phyloP scores from a whole-genome alignment of 331 rosid species.

The Pyrus hybrid region DNA sequence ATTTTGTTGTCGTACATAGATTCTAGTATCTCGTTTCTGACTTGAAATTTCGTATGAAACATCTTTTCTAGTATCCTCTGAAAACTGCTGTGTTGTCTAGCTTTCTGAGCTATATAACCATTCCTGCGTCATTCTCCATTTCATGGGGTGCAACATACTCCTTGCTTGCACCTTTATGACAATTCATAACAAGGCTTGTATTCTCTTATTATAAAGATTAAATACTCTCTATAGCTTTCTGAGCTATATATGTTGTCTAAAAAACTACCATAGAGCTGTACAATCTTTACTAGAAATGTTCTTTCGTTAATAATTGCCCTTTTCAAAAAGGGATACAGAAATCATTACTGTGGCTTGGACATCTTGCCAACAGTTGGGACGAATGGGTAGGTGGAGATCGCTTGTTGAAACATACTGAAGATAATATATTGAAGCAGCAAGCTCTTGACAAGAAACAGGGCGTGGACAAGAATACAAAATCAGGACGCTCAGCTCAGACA shows the following conservation, averaged over 20 bases:
- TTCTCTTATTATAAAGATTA: not conserved
- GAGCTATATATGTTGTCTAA: not conserved
- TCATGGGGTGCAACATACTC: not conserved
- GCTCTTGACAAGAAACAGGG: conserved; percentile 68
- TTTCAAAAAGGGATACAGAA: conserved; percentile 45
- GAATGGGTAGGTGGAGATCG: conserved; percentile 91
- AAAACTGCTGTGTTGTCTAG: not conserved
- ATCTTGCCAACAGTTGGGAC: conserved; percentile 98
- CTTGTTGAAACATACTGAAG: conserved; percentile 67
- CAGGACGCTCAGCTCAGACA: conserved; percentile 65
- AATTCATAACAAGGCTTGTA: not conserved
- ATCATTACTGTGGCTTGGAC: conserved; percentile 54
- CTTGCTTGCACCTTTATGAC: not conserved
- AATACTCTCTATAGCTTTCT: too few relatives aligned
- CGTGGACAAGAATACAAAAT: conserved; percentile 54
- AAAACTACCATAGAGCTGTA: conserved; percentile 8
- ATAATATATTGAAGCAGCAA: conserved; percentile 59
- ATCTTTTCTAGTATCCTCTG: not conserved
- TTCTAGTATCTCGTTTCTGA: not conserved
- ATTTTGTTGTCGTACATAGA: not conserved
- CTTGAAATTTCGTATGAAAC: not conserved
- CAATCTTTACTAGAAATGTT: conserved; percentile 10
- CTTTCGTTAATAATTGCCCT: conserved; percentile 33
- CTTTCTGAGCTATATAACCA: not conserved
- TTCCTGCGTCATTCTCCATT: not conserved